Conservation (phyloP, 768 basidiomycete genomes). For the Psilocybe cyanescens region DNA sequence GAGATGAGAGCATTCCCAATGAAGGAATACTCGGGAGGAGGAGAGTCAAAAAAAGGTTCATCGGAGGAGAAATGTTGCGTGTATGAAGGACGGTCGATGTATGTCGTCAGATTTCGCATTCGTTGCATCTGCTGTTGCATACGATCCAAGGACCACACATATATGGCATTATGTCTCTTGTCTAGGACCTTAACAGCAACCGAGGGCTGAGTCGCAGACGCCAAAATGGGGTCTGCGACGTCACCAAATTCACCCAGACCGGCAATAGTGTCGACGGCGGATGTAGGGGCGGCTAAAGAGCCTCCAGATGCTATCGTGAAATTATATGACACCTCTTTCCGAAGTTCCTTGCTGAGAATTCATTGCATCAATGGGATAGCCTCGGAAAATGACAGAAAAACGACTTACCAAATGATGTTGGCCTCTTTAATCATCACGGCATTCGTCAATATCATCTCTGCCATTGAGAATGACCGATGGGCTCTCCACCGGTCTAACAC, state of each 20-base stretch:
- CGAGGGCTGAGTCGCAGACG: conserved; percentile 76
- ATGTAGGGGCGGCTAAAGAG: conserved; percentile 75
- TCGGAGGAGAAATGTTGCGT: conserved; percentile 93
- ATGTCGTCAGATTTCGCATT: conserved; percentile 91
- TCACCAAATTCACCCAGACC: conserved; percentile 93
- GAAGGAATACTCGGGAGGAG: conserved; percentile 89
- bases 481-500: conserved; percentile 87
- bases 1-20: conserved; percentile 88
- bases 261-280: conserved; percentile 84
- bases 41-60: conserved; percentile 90
- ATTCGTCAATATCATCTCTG: conserved; percentile 82
- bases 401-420: conserved; percentile 81
- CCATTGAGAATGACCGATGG: conserved; percentile 89
- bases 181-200: conserved; percentile 93
- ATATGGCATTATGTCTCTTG: conserved; percentile 83
- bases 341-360: conserved; percentile 73
- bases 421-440: conserved; percentile 93
- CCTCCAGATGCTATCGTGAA: conserved; percentile 89
- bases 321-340: conserved; percentile 89
- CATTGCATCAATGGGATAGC: conserved; percentile 2
- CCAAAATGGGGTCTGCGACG: conserved; percentile 81
- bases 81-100: conserved; percentile 91
- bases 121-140: conserved; percentile 88
- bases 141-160: conserved; percentile 89
- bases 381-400: conserved; percentile 8